phyloP scores from a whole-genome alignment of 805 yeast genomes.

The Suhomyces prunicola region DNA sequence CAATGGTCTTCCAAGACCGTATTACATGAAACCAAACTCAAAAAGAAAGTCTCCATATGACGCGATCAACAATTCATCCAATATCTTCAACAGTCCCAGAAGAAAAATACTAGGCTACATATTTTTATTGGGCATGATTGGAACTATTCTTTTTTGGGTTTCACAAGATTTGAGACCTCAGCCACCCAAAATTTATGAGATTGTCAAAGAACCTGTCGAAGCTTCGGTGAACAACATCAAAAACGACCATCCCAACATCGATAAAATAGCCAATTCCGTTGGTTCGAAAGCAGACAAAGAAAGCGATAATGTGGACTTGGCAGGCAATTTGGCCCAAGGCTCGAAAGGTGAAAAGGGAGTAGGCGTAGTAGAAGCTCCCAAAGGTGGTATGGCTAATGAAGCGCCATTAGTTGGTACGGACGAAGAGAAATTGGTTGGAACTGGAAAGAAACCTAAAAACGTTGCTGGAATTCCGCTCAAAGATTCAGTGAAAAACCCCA shows the following conservation, averaged over 20 bases:
- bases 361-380: slow-evolving; percentile 43
- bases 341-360: slow-evolving; percentile 38
- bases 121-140: slow-evolving; percentile 32
- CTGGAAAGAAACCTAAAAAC: slow-evolving; percentile 12
- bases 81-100: slow-evolving; percentile 34
- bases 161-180: slow-evolving; percentile 33
- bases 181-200: slow-evolving; percentile 28
- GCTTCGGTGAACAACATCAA: slow-evolving; percentile 1
- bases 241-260: slow-evolving; percentile 12
- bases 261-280: slow-evolving; percentile 28
- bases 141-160: slow-evolving; percentile 33
- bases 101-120: slow-evolving; percentile 39
- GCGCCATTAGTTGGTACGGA: slow-evolving; percentile 42
- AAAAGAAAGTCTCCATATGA: slow-evolving; percentile 36
- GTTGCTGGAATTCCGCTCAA: not conserved
- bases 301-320: slow-evolving; percentile 32
- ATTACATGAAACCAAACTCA: slow-evolving; percentile 43
- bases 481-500: not conserved
- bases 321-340: slow-evolving; percentile 36
- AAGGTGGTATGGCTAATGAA: slow-evolving; percentile 46
- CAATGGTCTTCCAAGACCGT: slow-evolving; percentile 45
- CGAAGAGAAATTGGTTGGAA: slow-evolving; percentile 27
- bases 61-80: slow-evolving; percentile 21
- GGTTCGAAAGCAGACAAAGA: slow-evolving; percentile 32
- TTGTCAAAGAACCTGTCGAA: slow-evolving; percentile 2